Evolutionary conservation across 2,329 filamentous ascomycete genomes (phyloP), one percentile per base, ranked within the genome.

Genomic region (Epichloe brachyelytri): DNA sequence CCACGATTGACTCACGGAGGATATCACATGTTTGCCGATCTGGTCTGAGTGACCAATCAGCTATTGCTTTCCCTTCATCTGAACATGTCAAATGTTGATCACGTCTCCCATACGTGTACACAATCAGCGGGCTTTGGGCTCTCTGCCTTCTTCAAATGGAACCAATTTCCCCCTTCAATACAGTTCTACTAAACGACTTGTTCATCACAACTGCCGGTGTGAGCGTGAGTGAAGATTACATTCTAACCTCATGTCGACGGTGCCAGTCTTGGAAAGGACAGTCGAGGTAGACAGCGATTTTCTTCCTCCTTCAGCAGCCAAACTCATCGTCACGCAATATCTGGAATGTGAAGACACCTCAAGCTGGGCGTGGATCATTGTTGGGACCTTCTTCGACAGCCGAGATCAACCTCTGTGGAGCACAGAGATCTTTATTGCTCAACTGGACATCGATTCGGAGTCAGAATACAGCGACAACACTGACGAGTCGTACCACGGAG

Each of bases 351-450:
- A 58, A 2, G 59, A 63, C 22, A 58, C 61, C 3, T 62, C 60
- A 0, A 66, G 58, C 52, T 76, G 71, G 70, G 72, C 69, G 15
- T 75, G 68, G 67, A 64, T 77, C 45, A 63, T 74, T 20, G 63
- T 74, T 14, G 73, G 67, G 0, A 68, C 68, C 1, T 77, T 76
- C 49, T 75, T 72, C 60, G 71, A 77, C 62, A 50, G 55, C 1
- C 50, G 67, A 10, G 66, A 68, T 41, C 62, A 60, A 36, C 59
- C 67, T 4, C 52, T 77, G 39, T 77, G 73, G 72, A 74, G 72
- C 44, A 71, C 65, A 0, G 67, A 76, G 59, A 51, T 74, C 19
- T 70, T 76, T 30, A 52, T 69, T 22, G 65, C 62, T 7, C 62
- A 61, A 5, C 43, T 65, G 14, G 58, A 63, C 30, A 51, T 57